These are phyloP conservation scores for Mycena latifolia DNA, from an alignment of 768 basidiomycete genomes.

Conservation along the genomic window DNA sequence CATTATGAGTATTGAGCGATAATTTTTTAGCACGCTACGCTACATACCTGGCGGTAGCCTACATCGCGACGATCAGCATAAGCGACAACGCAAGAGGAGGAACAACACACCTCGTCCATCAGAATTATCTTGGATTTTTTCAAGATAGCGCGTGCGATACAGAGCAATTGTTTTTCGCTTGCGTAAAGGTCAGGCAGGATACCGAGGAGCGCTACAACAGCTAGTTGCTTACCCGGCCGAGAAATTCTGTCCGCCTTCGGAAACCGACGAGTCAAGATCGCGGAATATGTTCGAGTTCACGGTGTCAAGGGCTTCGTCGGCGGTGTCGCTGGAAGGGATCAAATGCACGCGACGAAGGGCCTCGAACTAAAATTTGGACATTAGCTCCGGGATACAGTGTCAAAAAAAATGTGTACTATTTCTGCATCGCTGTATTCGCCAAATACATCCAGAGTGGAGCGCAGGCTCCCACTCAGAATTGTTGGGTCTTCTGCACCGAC, in stretches of 20 bases:
- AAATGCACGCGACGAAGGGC: slow-evolving; percentile 86
- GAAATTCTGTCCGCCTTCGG: slow-evolving; percentile 92
- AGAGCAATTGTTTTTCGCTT: slow-evolving; percentile 82
- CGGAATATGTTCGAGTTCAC: slow-evolving; percentile 84
- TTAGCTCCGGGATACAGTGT: neutral
- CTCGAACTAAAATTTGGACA: slow-evolving; percentile 68
- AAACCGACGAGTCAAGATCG: slow-evolving; percentile 77
- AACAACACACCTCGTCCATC: slow-evolving; percentile 80
- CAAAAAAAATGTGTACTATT: slow-evolving; percentile 60
- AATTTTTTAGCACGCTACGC: neutral
- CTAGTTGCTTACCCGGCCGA: slow-evolving; percentile 72
- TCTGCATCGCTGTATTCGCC: slow-evolving; percentile 87
- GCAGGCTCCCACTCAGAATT: slow-evolving; percentile 85
- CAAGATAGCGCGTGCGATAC: slow-evolving; percentile 89
- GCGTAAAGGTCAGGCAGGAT: slow-evolving; percentile 1
- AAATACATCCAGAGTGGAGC: slow-evolving; percentile 88
- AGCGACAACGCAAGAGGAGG: neutral
- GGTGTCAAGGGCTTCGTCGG: slow-evolving; percentile 57
- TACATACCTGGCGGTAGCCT: slow-evolving; percentile 80
- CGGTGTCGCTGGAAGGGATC: slow-evolving; percentile 67
- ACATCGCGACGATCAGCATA: slow-evolving; percentile 4
- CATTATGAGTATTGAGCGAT: no score
- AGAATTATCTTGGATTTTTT: slow-evolving; percentile 81
- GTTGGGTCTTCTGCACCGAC: slow-evolving; percentile 82
- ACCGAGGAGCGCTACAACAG: neutral